Evolutionary conservation across 1,139 yeast species (phyloP).

Genomic region (Lodderomyces jiufengensis): DNA sequence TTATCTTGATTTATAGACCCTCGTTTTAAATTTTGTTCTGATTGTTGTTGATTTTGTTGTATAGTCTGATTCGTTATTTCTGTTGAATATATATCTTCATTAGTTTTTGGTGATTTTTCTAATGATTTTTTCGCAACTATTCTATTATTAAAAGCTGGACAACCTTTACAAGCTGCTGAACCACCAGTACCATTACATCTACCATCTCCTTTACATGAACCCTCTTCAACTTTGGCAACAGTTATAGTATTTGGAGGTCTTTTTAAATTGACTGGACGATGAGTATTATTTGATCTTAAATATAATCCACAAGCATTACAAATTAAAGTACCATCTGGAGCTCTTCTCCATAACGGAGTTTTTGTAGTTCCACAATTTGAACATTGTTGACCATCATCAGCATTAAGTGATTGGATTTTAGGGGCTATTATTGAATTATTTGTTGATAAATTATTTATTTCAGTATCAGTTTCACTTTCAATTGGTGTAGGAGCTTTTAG

Average conservation of each 20-base stretch:
- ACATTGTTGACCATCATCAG: conserved; percentile 45
- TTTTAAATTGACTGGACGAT: conserved; percentile 59
- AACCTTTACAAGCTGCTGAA: conserved; percentile 71
- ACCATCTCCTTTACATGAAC: conserved; percentile 81
- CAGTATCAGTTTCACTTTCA: not conserved
- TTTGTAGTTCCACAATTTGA: conserved; percentile 66
- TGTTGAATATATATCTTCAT: conserved; percentile 3
- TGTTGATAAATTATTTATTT: not conserved
- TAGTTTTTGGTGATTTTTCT: conserved; percentile 11
- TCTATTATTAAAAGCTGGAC: conserved; percentile 79
- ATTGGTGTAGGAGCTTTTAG: not conserved
- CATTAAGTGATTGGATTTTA: not conserved
- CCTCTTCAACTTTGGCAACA: conserved; percentile 40
- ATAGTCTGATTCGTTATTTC: not conserved
- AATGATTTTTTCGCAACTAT: conserved; percentile 30
- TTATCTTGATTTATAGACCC: not conserved
- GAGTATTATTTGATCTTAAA: conserved; percentile 50
- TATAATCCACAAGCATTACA: conserved; percentile 74
- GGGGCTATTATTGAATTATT: conserved; percentile 1
- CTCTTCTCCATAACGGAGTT: conserved; percentile 69
- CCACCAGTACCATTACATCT: conserved; percentile 89
- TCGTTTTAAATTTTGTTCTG: not conserved
- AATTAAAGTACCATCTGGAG: conserved; percentile 61
- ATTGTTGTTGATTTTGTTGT: not conserved
- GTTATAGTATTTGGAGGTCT: conserved; percentile 60